Base-by-base conservation (phyloP, 768 basidiomycete species). In the Lactifluus pinguis region DNA sequence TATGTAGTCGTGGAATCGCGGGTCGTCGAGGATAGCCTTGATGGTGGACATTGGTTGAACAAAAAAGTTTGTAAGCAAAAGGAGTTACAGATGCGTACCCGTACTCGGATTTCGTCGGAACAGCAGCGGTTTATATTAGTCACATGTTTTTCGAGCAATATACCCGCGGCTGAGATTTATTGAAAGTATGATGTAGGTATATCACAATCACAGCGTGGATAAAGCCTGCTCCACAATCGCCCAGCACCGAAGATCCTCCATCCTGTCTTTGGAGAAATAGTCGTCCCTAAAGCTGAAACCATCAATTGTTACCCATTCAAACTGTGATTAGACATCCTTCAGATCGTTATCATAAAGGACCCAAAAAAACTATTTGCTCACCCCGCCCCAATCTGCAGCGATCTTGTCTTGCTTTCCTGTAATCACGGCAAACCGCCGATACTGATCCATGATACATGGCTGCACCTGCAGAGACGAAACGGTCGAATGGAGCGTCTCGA, bases 1-100 rank as follows among this genome's bases (percentile, higher is more conserved):
- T 49, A 98, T 82, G 68, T 89, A 85, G 70, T 97, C 94, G 71
- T 95, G 95, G 66, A 86, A 87, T 36, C 80, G 80, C 13, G 94
- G 94, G 71, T 89, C 78, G 47, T 77, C 68, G 65, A 87, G 75
- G 64, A 84, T 69, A 7, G 67, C 58, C 19, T 71, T 49, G 14
- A 71, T 60, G 39, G 59, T 45, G n/a, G 69, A 67, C 72, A 72
- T 74, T 34, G 32, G 32, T 34, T 34, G 25, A 25, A 25, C 25
- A 25, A 25, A 25, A 25, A 25, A 25, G 25, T 25, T 25, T 25
- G 25, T 25, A 25, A 25, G 25, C 25, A 25, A 25, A 2, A 25
- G 1, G 25, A 25, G 25, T 25, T 25, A 25, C 25, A 25, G 25
- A 25, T 25, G 25, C 25, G 25, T 25, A 25, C 25, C 25, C 2